phyloP scores from a whole-genome alignment of 768 basidiomycete genomes.

The Tricholoma terreum region DNA sequence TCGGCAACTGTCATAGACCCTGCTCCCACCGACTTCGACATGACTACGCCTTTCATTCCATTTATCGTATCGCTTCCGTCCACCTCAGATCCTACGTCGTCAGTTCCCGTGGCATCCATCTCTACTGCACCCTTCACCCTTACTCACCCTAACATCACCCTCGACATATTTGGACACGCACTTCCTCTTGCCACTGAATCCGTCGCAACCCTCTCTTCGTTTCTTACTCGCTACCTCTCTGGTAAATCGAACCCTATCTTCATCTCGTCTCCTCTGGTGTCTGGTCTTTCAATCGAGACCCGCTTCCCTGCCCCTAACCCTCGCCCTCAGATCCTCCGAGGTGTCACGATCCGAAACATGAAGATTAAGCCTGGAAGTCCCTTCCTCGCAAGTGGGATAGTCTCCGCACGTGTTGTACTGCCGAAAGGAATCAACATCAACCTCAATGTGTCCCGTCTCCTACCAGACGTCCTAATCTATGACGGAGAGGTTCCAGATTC shows the following conservation, averaged over 20 bases:
- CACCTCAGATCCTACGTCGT: slow-evolving; percentile 11
- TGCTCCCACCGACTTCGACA: slow-evolving; percentile 42
- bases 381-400: slow-evolving; percentile 68
- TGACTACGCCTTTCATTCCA: slow-evolving; percentile 56
- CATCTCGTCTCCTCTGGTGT: slow-evolving; percentile 55
- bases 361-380: slow-evolving; percentile 51
- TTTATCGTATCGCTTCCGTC: slow-evolving; percentile 56
- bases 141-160: slow-evolving; percentile 65
- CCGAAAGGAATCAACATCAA: slow-evolving; percentile 66
- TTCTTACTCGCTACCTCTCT: slow-evolving; percentile 65
- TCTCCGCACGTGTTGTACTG: slow-evolving; percentile 62
- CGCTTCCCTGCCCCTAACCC: slow-evolving; percentile 66
- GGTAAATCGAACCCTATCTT: slow-evolving; percentile 53
- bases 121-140: slow-evolving; percentile 54
- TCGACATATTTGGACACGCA: slow-evolving; percentile 54
- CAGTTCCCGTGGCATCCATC: slow-evolving; percentile 52
- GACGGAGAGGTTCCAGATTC: slow-evolving; percentile 61
- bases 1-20: slow-evolving; percentile 60
- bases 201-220: slow-evolving; percentile 49
- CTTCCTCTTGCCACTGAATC: slow-evolving; percentile 45
- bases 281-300: slow-evolving; percentile 42
- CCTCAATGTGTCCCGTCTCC: slow-evolving; percentile 59
- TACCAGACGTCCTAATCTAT: slow-evolving; percentile 76
- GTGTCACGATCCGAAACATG: slow-evolving; percentile 78
- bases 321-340: slow-evolving; percentile 60